Evolutionary conservation across 2,329 filamentous ascomycete genomes (phyloP), one percentile per base, ranked within the genome.

Genomic region (Ceratocystis diversiconidia): DNA sequence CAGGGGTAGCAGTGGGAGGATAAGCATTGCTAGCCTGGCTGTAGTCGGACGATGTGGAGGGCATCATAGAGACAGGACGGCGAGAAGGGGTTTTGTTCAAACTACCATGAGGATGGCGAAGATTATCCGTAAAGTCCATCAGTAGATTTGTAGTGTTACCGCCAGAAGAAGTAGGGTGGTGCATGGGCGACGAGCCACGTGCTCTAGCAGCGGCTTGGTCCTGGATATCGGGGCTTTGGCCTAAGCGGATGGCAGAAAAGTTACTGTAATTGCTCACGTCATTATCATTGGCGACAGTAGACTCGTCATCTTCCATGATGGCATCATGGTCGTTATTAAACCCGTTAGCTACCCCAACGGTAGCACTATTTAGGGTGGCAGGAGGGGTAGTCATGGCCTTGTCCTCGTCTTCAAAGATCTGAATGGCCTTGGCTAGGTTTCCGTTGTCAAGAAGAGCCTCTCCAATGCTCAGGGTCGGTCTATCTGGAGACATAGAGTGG

Each of bases 51-150:
- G 60, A 50, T 52, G 48, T 59, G 2, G 61, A 66, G 22, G 65
- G 61, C 61, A 66, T 63, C 65, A 66, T 66, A 8, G 72, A 69
- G 25, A 70, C 72, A 5, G 72, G 71, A 66, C 70, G 72, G n/a
- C 72, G 72, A 17, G 74, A 72, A 5, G 73, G 73, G 43, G 72
- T 66, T 44, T 68, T 70, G 10, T 70, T 70, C 8, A 61, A 19
- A 22, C 50, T 64, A 41, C 32, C 48, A 43, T 60, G 57, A 36
- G 78, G 75, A 70, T 78, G 74, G 64, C 80, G 73, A 67, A 82
- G 72, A 70, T 91, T 89, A 67, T 94, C 89, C 0, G 90, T 95
- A 71, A 96, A 95, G 73, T 97, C 94, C 70, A 90, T 80, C 57
- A 96, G 80, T 43, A 96, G 80, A 71, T 89, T 95, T 17, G 88